phyloP scores from a whole-genome alignment of 495 filamentous ascomycete genomes.

The Penicillium nucicola region DNA sequence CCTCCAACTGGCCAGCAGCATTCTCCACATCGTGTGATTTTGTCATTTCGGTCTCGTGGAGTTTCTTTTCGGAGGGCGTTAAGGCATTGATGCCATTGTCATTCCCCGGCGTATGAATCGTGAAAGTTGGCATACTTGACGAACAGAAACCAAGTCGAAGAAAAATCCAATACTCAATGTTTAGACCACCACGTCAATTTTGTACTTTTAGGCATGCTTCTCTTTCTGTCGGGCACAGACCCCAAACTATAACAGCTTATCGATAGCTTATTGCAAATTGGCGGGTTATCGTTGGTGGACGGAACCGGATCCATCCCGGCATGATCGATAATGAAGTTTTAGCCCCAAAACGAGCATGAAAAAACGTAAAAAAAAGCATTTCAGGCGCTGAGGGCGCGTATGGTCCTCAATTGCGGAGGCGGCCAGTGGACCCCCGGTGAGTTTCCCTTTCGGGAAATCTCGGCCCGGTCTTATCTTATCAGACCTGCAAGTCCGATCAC shows the following conservation, averaged over 20 bases:
- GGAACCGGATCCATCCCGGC: no score
- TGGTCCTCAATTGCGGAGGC: no score
- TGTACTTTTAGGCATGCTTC: background rate
- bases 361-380: no score
- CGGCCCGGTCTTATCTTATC: background rate
- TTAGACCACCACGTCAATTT: background rate
- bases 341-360: no score
- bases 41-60: constrained; percentile 3
- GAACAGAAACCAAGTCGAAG: background rate
- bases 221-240: background rate
- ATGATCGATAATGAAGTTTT: no score
- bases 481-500: background rate
- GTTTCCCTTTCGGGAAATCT: background rate
- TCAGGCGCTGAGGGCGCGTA: no score
- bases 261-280: no score
- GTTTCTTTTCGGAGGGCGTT: background rate
- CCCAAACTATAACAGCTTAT: background rate
- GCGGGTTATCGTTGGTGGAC: no score
- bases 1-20: constrained; percentile 6
- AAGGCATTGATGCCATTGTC: background rate
- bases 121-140: background rate
- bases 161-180: background rate
- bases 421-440: background rate
- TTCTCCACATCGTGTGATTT: background rate
- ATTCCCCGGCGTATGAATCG: background rate